Evolutionary conservation across 1,284 basidiomycete genomes (phyloP).

Genomic region (Apiotrichum mycotoxinovorans): DNA sequence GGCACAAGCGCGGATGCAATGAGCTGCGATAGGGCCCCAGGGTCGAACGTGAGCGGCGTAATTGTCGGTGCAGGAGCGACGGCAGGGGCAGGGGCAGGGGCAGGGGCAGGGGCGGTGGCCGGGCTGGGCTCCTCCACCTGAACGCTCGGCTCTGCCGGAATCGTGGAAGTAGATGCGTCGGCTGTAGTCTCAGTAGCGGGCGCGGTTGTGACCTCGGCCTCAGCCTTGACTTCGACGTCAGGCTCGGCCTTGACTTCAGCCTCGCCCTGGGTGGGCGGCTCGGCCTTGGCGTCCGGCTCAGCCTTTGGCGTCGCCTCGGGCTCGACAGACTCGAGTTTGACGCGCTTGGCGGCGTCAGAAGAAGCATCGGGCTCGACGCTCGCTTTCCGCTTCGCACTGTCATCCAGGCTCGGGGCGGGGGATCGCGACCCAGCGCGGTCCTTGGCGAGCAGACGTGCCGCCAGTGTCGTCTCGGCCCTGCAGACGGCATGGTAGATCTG

Average conservation of each 20-base stretch:
- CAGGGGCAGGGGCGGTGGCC: too few relatives aligned
- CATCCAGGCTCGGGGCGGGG: slow-evolving; percentile 8
- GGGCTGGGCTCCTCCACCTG: too few relatives aligned
- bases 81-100: too few relatives aligned
- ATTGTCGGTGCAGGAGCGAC: too few relatives aligned
- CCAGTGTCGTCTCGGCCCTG: slow-evolving; percentile 49
- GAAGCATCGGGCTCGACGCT: slow-evolving; percentile 11
- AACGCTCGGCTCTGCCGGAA: too few relatives aligned
- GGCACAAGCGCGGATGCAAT: too few relatives aligned
- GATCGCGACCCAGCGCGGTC: slow-evolving; percentile 9
- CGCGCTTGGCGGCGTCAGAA: slow-evolving; percentile 21
- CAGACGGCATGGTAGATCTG: slow-evolving; percentile 90
- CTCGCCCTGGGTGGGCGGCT: not conserved
- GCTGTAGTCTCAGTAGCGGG: too few relatives aligned
- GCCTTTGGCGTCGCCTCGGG: not conserved
- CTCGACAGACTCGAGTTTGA: slow-evolving; percentile 17
- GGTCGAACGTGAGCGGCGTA: too few relatives aligned
- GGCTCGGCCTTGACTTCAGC: not conserved
- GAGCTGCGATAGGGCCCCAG: too few relatives aligned
- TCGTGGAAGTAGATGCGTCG: too few relatives aligned
- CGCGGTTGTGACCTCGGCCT: not conserved
- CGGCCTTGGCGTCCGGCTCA: not conserved
- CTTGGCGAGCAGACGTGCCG: slow-evolving; percentile 21
- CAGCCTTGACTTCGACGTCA: not conserved
- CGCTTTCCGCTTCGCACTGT: slow-evolving; percentile 20